Evolutionary conservation across 164 flowering plant genomes (phyloP), one percentile per base, ranked within the genome.

Genomic region (Liriodendron chinense): DNA sequence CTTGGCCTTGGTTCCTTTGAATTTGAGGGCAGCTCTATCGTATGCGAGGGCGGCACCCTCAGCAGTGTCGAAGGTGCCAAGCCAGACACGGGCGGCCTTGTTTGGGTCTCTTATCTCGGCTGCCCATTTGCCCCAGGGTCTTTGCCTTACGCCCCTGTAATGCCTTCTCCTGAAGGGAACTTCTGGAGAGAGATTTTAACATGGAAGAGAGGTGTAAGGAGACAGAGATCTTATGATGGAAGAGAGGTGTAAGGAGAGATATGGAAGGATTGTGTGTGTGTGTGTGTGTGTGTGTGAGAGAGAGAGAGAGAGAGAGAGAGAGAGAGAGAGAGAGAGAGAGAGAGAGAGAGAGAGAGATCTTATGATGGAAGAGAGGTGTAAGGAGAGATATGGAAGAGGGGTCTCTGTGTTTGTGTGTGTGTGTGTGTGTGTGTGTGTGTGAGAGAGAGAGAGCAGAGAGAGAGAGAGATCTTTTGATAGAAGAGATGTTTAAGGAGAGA

Each of bases 81-180:
- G 86, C 96, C 96, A 92, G 1, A 92, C 96, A 10, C 96, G 78
- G 1, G 96, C 94, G 18, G 92, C 93, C 71, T 92, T 92, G 69
- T 87, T 83, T 0, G 96, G 96, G 70, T 92, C 96, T 0, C 96
- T 89, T 56, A 92, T 92, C 81, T 92, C 96, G 0, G 96, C 93
- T n/a, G 96, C 96, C 89, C 89, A 91, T 70, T 90, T 91, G 0
- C 96, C 96, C 96, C 96, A 91, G 63, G 96, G 96, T 66, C 96
- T 76, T 72, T 92, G 96, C 80, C 96, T 82, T 1, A 92, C 96
- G 65, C 96, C 96, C 86, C 96, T 88, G 64, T 92, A 92, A 78
- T 87, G 88, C 76, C 90, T 89, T 80, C 84, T 85, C 75, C 83
- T 80, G 18, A 49, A 43, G 22, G 66, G 66, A 72, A 28, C 74